Percentiles rank a stretch among this genome's conserved stretches.
These are phyloP conservation scores for Mycena indigotica DNA, from an alignment of 768 basidiomycete species.

Conservation along the genomic window DNA sequence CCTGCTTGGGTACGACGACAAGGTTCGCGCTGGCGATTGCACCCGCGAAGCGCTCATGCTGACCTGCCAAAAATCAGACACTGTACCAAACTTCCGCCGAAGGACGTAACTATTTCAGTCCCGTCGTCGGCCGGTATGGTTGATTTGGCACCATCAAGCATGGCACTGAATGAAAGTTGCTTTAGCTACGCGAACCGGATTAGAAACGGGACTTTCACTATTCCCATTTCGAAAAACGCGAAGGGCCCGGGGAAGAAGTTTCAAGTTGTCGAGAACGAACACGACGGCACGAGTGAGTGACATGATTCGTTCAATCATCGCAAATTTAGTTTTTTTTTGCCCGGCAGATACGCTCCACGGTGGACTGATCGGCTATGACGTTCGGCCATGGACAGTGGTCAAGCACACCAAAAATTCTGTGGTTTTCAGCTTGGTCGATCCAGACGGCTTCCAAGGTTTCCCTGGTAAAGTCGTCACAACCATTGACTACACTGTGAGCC, in stretches of 20 bases:
- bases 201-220: slow-evolving; percentile 46
- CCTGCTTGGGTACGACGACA: slow-evolving; percentile 49
- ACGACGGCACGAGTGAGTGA: slow-evolving; percentile 30
- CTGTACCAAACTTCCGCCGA: slow-evolving; percentile 37
- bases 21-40: slow-evolving; percentile 27
- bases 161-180: not conserved
- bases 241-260: slow-evolving; percentile 38
- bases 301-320: not conserved
- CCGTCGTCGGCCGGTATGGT: slow-evolving; percentile 41
- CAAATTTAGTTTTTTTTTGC: not conserved
- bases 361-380: slow-evolving; percentile 47
- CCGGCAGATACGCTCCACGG: slow-evolving; percentile 49
- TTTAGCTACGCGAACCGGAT: slow-evolving; percentile 47
- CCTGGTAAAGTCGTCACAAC: slow-evolving; percentile 44
- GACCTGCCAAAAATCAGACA: slow-evolving; percentile 25
- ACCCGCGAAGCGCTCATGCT: not conserved
- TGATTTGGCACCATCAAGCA: not conserved
- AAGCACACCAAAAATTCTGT: slow-evolving; percentile 37
- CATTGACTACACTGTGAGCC: slow-evolving; percentile 22
- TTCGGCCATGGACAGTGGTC: slow-evolving; percentile 42
- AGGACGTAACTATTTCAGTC: slow-evolving; percentile 44
- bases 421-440: slow-evolving; percentile 45
- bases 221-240: slow-evolving; percentile 43
- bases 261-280: slow-evolving; percentile 42
- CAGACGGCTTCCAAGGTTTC: slow-evolving; percentile 48